These are phyloP conservation scores for Vachellia pachyceras DNA, from an alignment of 306 rosid species.

Conservation along the genomic window DNA sequence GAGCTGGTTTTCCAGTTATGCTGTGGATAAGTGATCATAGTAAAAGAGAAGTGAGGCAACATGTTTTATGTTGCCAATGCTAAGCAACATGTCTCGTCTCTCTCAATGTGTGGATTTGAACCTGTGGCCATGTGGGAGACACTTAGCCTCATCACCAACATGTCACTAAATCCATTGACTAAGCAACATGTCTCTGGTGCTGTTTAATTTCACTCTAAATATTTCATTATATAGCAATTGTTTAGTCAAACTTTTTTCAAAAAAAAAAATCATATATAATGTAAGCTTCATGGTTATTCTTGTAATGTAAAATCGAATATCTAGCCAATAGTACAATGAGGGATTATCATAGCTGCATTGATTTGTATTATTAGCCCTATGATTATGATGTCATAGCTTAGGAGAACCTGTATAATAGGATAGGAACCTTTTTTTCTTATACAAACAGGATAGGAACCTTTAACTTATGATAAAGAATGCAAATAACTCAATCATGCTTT, in stretches of 20 bases:
- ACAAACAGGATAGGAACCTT: not conserved
- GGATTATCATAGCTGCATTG: not conserved
- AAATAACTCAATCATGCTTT: conserved; percentile 13
- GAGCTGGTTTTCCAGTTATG: not conserved
- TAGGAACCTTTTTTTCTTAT: not conserved
- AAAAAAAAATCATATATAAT: not conserved
- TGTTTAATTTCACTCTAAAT: not conserved
- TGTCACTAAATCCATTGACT: too few species aligned
- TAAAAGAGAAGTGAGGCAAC: not conserved
- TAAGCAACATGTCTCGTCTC: not conserved
- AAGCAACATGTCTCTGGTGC: not conserved
- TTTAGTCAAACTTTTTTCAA: not conserved
- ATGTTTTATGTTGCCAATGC: not conserved
- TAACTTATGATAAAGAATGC: not conserved
- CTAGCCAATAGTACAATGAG: not conserved
- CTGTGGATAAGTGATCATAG: not conserved
- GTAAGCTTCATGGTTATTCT: not conserved
- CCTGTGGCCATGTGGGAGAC: too few species aligned
- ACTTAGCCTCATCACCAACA: too few species aligned
- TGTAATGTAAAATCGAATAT: not conserved
- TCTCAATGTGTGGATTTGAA: too few species aligned
- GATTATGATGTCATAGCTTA: conserved; percentile 19
- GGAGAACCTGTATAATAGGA: conserved; percentile 10
- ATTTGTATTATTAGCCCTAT: not conserved
- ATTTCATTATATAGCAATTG: not conserved